These are phyloP conservation scores for Botrytis porri DNA, from an alignment of 2,329 filamentous ascomycete genomes.

Conservation along the genomic window DNA sequence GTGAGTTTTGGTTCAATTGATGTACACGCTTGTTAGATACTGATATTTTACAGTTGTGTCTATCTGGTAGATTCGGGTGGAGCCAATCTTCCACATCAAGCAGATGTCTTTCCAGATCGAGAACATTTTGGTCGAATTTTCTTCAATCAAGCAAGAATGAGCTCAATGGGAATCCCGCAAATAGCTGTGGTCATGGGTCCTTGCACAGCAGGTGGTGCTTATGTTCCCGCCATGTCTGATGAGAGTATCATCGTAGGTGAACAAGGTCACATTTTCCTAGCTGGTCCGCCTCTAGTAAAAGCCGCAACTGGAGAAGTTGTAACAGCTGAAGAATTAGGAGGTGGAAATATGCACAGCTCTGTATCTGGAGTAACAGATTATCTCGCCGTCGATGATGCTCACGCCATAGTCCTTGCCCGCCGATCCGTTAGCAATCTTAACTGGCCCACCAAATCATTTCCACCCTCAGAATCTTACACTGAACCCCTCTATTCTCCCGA, in stretches of 20 bases:
- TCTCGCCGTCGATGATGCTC: slow-evolving; percentile 88
- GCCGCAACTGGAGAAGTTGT: slow-evolving; percentile 93
- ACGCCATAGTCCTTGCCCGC: slow-evolving; percentile 81
- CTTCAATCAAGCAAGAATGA: slow-evolving; percentile 97
- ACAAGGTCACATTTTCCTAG: slow-evolving; percentile 96
- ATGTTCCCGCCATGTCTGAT: slow-evolving; percentile 96
- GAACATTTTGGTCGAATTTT: slow-evolving; percentile 96
- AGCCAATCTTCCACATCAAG: slow-evolving; percentile 91
- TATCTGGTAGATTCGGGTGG: slow-evolving; percentile 96
- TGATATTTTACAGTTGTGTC: slow-evolving; percentile 59
- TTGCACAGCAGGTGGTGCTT: slow-evolving; percentile 92
- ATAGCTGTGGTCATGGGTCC: slow-evolving; percentile 96
- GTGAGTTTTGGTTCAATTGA: slow-evolving; percentile 43
- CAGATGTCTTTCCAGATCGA: slow-evolving; percentile 90
- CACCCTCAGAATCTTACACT: slow-evolving; percentile 50
- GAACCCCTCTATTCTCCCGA: slow-evolving; percentile 77
- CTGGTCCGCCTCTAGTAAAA: slow-evolving; percentile 90
- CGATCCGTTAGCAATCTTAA: slow-evolving; percentile 86
- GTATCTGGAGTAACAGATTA: slow-evolving; percentile 95
- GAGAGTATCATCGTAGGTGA: slow-evolving; percentile 95
- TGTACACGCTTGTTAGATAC: not conserved
- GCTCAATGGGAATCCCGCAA: slow-evolving; percentile 81
- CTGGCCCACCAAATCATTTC: slow-evolving; percentile 60
- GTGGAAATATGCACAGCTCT: slow-evolving; percentile 83
- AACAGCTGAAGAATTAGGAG: slow-evolving; percentile 84